Evolutionary conservation across 2,329 filamentous ascomycete species (phyloP).

Genomic region (Lasiodiplodia sp.): DNA sequence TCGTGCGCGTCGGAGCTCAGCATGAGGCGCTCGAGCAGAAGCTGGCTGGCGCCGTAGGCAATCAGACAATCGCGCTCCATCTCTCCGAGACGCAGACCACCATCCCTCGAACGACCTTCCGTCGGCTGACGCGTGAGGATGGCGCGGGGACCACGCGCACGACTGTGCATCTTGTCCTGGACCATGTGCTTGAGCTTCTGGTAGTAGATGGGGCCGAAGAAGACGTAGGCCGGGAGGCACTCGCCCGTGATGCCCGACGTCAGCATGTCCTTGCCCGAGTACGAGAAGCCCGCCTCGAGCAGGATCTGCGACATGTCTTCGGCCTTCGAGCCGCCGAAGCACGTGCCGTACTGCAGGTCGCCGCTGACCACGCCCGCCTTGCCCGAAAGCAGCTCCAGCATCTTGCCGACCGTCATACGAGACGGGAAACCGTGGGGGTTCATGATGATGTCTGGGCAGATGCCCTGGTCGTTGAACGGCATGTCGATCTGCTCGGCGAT

Average conservation of each 20-base stretch:
- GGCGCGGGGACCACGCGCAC: constrained; percentile 85
- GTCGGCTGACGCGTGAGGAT: constrained; percentile 95
- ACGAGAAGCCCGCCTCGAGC: constrained; percentile 88
- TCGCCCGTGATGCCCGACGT: constrained; percentile 96
- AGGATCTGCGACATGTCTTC: constrained; percentile 89
- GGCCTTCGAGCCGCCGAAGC: constrained; percentile 82
- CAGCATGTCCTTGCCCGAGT: constrained; percentile 96
- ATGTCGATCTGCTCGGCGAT: constrained; percentile 97
- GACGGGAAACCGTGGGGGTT: constrained; percentile 99
- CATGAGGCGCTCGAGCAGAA: constrained; percentile 94
- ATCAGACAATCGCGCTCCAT: constrained; percentile 99
- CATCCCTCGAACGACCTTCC: constrained; percentile 90
- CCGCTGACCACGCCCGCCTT: constrained; percentile 91
- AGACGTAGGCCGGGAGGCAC: constrained; percentile 92
- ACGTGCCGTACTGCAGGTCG: constrained; percentile 87
- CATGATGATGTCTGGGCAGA: constrained; percentile 99
- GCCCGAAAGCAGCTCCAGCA: constrained; percentile 92
- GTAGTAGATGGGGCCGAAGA: constrained; percentile 99
- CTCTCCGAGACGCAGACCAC: constrained; percentile 91
- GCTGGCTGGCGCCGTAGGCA: constrained; percentile 91
- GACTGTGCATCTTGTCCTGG: constrained; percentile 99
- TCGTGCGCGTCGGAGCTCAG: constrained; percentile 87
- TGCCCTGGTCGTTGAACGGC: constrained; percentile 89
- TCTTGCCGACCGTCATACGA: constrained; percentile 98
- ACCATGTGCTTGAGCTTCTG: constrained; percentile 99